Conservation (phyloP, 2,329 filamentous ascomycete species). For the Lasiodiplodia theobromae region DNA sequence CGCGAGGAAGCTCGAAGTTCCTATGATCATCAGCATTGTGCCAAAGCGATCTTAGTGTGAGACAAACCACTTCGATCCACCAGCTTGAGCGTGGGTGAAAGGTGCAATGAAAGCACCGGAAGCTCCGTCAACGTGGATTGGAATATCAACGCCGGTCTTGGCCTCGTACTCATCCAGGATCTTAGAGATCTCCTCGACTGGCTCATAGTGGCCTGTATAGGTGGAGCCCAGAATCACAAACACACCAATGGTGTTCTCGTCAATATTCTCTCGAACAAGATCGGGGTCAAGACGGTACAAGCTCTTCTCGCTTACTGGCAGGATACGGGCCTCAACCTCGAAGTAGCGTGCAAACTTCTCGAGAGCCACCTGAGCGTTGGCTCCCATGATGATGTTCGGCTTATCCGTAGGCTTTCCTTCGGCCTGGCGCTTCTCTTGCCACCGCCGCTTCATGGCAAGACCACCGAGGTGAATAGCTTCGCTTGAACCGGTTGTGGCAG, state of each 20-base stretch:
- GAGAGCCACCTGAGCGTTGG: slow-evolving; percentile 75
- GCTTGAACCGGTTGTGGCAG: slow-evolving; percentile 73
- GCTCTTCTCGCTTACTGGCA: slow-evolving; percentile 68
- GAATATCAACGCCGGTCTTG: slow-evolving; percentile 68
- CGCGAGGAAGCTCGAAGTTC: slow-evolving; percentile 68
- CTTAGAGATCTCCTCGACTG: slow-evolving; percentile 71
- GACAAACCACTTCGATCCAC: slow-evolving; percentile 64
- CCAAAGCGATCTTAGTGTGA: neutral
- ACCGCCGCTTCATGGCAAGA: slow-evolving; percentile 76
- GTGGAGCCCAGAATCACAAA: slow-evolving; percentile 76
- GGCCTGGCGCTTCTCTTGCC: slow-evolving; percentile 68
- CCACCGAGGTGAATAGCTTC: slow-evolving; percentile 76
- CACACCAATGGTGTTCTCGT: slow-evolving; percentile 80
- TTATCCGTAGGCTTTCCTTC: slow-evolving; percentile 68
- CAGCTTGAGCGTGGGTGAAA: slow-evolving; percentile 63
- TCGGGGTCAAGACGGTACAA: slow-evolving; percentile 69
- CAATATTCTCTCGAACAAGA: slow-evolving; percentile 70
- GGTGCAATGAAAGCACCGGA: slow-evolving; percentile 69
- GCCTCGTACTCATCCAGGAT: slow-evolving; percentile 69
- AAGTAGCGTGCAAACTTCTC: slow-evolving; percentile 79
- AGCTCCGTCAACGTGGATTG: slow-evolving; percentile 70
- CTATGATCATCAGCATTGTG: slow-evolving; percentile 33
- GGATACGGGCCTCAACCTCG: slow-evolving; percentile 72
- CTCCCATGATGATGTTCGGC: slow-evolving; percentile 78
- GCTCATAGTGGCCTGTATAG: slow-evolving; percentile 77